Percentiles rank a stretch among this genome's conserved stretches.
Evolutionary conservation across 2,329 filamentous ascomycete species (phyloP).

Genomic region (Aplosporella prunicola): DNA sequence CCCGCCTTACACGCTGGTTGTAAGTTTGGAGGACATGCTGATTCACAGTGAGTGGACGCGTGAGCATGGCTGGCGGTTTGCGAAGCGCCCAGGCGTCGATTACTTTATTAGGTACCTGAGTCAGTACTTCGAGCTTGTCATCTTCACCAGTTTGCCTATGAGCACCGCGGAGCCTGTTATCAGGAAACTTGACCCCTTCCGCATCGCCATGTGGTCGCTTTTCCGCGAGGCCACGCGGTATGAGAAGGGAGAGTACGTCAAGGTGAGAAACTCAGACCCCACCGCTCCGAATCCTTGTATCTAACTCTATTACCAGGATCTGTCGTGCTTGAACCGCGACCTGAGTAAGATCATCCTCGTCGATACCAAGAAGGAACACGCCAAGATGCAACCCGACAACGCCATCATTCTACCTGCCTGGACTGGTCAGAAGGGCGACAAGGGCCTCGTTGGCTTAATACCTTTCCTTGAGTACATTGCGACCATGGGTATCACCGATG

Average conservation of each 20-base stretch:
- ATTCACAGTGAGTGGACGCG: conserved; percentile 92
- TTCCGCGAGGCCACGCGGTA: conserved; percentile 97
- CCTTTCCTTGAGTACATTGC: conserved; percentile 97
- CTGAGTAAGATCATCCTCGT: conserved; percentile 91
- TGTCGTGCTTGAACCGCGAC: conserved; percentile 95
- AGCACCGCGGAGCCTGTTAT: conserved; percentile 79
- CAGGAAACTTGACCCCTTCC: conserved; percentile 89
- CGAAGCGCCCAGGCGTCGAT: conserved; percentile 89
- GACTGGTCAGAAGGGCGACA: conserved; percentile 75
- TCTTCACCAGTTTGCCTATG: conserved; percentile 85
- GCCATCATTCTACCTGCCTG: conserved; percentile 86
- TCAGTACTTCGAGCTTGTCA: conserved; percentile 95
- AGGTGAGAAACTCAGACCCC: conserved; percentile 50
- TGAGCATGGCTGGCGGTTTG: conserved; percentile 89
- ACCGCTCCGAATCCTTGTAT: not conserved
- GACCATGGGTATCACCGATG: conserved; percentile 83
- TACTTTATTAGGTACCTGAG: conserved; percentile 96
- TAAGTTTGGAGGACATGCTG: conserved; percentile 87
- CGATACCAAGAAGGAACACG: conserved; percentile 74
- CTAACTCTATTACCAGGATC: conserved; percentile 50
- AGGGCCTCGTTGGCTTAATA: conserved; percentile 77
- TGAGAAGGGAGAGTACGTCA: conserved; percentile 90
- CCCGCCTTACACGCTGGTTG: conserved; percentile 82
- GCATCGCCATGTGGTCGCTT: conserved; percentile 88
- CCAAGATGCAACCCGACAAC: conserved; percentile 89